Percentiles rank a stretch among this genome's conserved stretches.
phyloP scores from a whole-genome alignment of 306 rosid genomes.

The Begonia fuchsioides region DNA sequence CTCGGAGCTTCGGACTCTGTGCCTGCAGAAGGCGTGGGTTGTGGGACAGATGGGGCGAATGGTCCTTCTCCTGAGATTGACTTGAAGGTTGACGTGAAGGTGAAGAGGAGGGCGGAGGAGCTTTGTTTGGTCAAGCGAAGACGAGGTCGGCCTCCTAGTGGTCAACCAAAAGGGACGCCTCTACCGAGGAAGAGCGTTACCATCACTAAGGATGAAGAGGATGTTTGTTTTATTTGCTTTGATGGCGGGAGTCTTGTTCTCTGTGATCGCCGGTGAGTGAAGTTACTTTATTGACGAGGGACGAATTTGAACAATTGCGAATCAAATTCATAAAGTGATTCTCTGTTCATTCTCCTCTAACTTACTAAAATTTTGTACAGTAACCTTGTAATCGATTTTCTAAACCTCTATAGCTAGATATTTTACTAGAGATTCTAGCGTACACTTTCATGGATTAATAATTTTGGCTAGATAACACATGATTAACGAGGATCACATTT shows the following conservation, averaged over 20 bases:
- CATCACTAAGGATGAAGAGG: slow-evolving; percentile 50
- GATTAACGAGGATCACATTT: no score
- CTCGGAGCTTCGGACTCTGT: slow-evolving; percentile 4
- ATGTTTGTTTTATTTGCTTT: slow-evolving; percentile 91
- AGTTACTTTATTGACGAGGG: no score
- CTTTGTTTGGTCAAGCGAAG: slow-evolving; percentile 27
- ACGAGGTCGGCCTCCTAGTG: slow-evolving; percentile 78
- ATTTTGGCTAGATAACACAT: no score
- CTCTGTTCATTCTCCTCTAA: no score
- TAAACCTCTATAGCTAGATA: no score
- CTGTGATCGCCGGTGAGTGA: slow-evolving; percentile 92
- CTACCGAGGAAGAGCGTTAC: slow-evolving; percentile 13
- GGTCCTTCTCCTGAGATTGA: neutral
- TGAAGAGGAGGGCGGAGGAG: slow-evolving; percentile 15
- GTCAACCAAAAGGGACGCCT: slow-evolving; percentile 20
- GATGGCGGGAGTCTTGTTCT: slow-evolving; percentile 97
- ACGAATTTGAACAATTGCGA: no score
- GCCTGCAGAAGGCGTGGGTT: neutral
- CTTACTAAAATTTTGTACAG: no score
- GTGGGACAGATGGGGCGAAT: neutral
- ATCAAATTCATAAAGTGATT: no score
- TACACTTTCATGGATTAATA: no score
- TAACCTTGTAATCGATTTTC: no score
- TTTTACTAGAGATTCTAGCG: no score
- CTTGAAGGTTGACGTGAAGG: neutral